phyloP scores from a whole-genome alignment of 2,329 filamentous ascomycete genomes.

The Aspergillus terreus region DNA sequence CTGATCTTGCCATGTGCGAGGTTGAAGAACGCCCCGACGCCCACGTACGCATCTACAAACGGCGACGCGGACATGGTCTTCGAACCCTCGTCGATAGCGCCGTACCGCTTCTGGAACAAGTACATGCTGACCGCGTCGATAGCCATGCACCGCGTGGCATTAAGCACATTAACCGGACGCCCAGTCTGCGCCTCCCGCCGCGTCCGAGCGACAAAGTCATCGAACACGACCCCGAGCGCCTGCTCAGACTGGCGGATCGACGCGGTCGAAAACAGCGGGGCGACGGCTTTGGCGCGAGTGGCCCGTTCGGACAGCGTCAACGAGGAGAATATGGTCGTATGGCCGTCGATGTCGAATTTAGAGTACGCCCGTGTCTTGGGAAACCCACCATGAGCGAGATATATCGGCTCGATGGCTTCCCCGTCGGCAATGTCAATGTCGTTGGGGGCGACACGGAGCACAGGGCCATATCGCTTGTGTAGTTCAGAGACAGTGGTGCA shows the following conservation, averaged over 20 bases:
- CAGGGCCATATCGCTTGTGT: constrained; percentile 33
- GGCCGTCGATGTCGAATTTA: constrained; percentile 57
- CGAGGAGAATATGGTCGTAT: constrained; percentile 52
- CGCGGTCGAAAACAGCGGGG: constrained; percentile 42
- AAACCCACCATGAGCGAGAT: constrained; percentile 52
- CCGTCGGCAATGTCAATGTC: constrained; percentile 43
- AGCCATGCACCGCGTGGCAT: constrained; percentile 48
- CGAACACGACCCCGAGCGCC: constrained; percentile 13
- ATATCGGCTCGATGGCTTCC: constrained; percentile 48
- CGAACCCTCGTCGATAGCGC: constrained; percentile 42
- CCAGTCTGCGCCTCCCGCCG: constrained; percentile 12
- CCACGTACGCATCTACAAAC: constrained; percentile 55
- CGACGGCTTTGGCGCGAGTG: constrained; percentile 48
- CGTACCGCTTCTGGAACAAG: constrained; percentile 51
- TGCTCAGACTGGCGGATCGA: constrained; percentile 18
- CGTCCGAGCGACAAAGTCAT: constrained; percentile 20
- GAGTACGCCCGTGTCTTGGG: constrained; percentile 49
- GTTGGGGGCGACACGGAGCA: constrained; percentile 37
- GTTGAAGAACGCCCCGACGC: constrained; percentile 54
- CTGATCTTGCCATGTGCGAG: constrained; percentile 39
- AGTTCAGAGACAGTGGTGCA: constrained; percentile 22
- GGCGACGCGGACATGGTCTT: constrained; percentile 39
- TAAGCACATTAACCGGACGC: constrained; percentile 38
- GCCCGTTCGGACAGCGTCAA: constrained; percentile 42
- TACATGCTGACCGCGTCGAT: constrained; percentile 54